Evolutionary conservation across 164 flowering plant species (phyloP).

Genomic region (Liriodendron chinense): DNA sequence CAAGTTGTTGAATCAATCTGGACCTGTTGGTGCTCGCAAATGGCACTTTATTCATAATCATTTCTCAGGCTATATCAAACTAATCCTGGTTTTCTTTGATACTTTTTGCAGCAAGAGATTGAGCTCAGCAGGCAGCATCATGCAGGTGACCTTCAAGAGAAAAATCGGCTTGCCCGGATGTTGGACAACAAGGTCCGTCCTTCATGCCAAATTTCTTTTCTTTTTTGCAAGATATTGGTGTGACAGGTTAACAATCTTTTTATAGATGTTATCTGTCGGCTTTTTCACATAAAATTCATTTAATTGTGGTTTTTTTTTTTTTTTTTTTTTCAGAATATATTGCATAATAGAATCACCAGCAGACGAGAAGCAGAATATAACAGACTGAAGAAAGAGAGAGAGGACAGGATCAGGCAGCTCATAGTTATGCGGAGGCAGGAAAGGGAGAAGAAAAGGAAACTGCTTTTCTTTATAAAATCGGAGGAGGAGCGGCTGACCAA

Average conservation of each 20-base stretch:
- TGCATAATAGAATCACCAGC: constrained; percentile 52
- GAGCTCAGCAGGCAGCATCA: constrained; percentile 78
- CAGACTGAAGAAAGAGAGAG: constrained; percentile 56
- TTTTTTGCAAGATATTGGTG: no score
- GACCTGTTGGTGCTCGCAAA: no score
- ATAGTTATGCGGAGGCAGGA: constrained; percentile 44
- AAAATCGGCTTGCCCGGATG: constrained; percentile 69
- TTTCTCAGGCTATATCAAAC: background rate
- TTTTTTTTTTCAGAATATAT: constrained; percentile 38
- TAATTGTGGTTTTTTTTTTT: background rate
- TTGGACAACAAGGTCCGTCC: constrained; percentile 64
- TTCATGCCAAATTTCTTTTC: background rate
- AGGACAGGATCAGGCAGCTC: constrained; percentile 48
- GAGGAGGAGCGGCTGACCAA: constrained; percentile 73
- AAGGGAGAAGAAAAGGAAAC: constrained; percentile 63
- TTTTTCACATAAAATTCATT: no score
- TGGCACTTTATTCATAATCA: background rate
- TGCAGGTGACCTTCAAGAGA: constrained; percentile 81
- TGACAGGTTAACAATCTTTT: no score
- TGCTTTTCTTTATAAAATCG: constrained; percentile 42
- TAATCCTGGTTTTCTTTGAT: background rate
- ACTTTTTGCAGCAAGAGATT: constrained; percentile 65
- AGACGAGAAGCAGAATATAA: constrained; percentile 59
- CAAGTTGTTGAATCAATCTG: no score
- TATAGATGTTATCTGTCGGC: background rate